Evolutionary conservation across 2,329 filamentous ascomycete genomes (phyloP).

Genomic region (Claviceps monticola): DNA sequence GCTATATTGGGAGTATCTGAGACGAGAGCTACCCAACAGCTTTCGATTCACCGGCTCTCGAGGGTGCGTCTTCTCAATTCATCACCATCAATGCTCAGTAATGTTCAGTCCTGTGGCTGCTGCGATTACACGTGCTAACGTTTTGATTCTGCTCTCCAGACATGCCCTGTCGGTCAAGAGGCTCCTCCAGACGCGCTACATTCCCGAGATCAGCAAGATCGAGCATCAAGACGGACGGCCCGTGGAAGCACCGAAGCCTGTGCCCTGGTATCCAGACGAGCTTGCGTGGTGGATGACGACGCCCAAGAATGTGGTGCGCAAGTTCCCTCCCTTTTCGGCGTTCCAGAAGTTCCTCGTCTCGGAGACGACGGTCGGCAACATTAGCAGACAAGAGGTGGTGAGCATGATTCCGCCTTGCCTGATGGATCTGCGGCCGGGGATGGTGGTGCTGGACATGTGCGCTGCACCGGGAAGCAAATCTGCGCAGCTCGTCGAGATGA

Average conservation of each 20-base stretch:
- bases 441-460: constrained; percentile 90
- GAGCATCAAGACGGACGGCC: constrained; percentile 66
- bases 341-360: constrained; percentile 98
- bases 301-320: constrained; percentile 87
- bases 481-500: constrained; percentile 85
- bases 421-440: constrained; percentile 80
- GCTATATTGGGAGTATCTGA: constrained; percentile 72
- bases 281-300: constrained; percentile 98
- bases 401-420: constrained; percentile 97
- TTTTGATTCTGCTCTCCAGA: constrained; percentile 25
- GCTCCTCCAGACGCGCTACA: constrained; percentile 75
- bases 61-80: constrained; percentile 37
- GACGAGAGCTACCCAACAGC: constrained; percentile 83
- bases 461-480: constrained; percentile 96
- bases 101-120: background rate
- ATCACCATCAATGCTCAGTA: background rate
- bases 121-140: constrained; percentile 4
- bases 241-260: constrained; percentile 68
- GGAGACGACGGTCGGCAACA: constrained; percentile 93
- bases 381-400: constrained; percentile 92
- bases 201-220: constrained; percentile 79
- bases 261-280: constrained; percentile 87
- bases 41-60: constrained; percentile 96
- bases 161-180: constrained; percentile 89
- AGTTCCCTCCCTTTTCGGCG: constrained; percentile 82